These are phyloP conservation scores for Diaporthe amygdali DNA, from an alignment of 2,329 filamentous ascomycete species.

Conservation along the genomic window DNA sequence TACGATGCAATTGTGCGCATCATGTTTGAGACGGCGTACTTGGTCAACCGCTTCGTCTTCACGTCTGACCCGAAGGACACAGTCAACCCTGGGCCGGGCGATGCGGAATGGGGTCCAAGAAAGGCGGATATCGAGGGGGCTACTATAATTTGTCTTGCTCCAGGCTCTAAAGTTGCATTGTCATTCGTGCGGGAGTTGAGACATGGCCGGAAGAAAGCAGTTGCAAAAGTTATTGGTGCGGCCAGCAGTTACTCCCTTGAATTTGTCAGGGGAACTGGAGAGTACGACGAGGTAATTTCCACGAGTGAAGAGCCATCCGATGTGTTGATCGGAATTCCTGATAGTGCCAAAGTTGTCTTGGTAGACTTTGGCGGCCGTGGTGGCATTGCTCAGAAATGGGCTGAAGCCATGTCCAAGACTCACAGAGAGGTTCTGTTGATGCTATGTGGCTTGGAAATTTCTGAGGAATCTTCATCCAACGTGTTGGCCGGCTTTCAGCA, in stretches of 20 bases:
- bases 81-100: background rate
- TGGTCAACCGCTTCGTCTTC: constrained; percentile 5
- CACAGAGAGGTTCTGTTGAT: background rate
- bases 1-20: constrained; percentile 5
- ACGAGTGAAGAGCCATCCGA: background rate
- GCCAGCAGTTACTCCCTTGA: background rate
- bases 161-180: constrained; percentile 1
- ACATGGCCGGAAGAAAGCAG: background rate
- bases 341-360: background rate
- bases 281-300: constrained; percentile 13
- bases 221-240: constrained; percentile 1
- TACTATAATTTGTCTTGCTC: background rate
- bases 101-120: background rate
- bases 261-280: background rate
- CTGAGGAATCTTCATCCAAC: background rate
- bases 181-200: background rate
- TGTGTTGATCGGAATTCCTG: background rate
- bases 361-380: constrained; percentile 14
- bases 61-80: background rate
- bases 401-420: background rate
- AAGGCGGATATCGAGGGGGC: background rate
- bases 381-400: background rate
- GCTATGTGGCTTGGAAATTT: background rate
- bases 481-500: background rate
- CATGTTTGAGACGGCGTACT: constrained; percentile 10